These are phyloP conservation scores for Coniferiporia sulphurascens DNA, from an alignment of 1,284 basidiomycete genomes.

Conservation along the genomic window DNA sequence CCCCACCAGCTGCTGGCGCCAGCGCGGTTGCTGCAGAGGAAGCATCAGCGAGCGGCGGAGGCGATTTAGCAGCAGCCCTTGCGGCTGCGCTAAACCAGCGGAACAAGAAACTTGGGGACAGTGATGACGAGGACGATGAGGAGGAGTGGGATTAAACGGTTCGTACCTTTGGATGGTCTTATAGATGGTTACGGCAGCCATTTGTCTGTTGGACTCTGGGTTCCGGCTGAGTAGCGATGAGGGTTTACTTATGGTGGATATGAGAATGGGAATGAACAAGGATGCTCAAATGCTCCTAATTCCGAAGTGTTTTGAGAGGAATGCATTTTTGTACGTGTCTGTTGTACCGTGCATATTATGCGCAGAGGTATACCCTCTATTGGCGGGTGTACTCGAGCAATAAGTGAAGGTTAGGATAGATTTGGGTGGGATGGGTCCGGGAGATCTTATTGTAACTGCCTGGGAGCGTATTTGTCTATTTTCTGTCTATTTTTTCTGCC, in stretches of 20 bases:
- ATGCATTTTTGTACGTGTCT: background rate
- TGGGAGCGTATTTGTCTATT: background rate
- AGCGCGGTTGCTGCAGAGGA: conserved; percentile 41
- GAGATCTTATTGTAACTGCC: background rate
- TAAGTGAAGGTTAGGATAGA: background rate
- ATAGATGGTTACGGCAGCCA: background rate
- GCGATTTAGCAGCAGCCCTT: conserved; percentile 60
- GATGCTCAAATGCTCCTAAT: too few species aligned
- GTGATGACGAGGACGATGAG: conserved; percentile 87
- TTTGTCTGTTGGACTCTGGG: background rate
- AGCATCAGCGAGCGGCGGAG: conserved; percentile 38
- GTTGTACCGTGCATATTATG: background rate
- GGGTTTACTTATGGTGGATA: background rate
- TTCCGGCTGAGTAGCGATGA: background rate
- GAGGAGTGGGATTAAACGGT: conserved; percentile 74
- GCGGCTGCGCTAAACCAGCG: conserved; percentile 68
- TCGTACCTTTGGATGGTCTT: background rate
- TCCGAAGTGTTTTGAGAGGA: too few species aligned
- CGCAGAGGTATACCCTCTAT: background rate
- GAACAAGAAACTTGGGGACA: conserved; percentile 88
- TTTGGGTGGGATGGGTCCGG: background rate
- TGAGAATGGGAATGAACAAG: background rate
- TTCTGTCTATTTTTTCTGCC: background rate
- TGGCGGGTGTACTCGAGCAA: background rate
- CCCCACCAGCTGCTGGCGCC: conserved; percentile 30